phyloP scores from a whole-genome alignment of 345 rosid genomes.

The Ceriops tagal region DNA sequence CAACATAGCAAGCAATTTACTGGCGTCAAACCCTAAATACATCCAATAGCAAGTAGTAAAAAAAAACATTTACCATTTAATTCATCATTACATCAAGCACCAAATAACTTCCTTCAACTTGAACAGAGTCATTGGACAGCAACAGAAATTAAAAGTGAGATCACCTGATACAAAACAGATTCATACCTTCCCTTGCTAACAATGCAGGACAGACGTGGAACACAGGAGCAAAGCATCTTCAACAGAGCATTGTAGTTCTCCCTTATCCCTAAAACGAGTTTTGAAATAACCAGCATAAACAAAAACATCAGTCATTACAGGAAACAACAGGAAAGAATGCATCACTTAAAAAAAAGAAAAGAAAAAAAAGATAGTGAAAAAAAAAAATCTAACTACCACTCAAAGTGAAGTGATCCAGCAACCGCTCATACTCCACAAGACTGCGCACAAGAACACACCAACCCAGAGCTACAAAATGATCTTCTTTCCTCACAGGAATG shows the following conservation, averaged over 20 bases:
- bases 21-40: no score
- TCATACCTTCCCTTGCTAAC: conserved; percentile 66
- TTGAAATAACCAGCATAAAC: conserved; percentile 7
- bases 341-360: not conserved
- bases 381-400: conserved; percentile 42
- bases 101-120: not conserved
- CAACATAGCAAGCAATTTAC: no score
- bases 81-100: not conserved
- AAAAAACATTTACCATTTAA: not conserved
- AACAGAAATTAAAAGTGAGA: conserved; percentile 2
- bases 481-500: conserved; percentile 55
- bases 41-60: no score
- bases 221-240: conserved; percentile 53
- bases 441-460: conserved; percentile 76
- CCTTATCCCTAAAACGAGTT: conserved; percentile 46
- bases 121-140: not conserved
- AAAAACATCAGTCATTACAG: conserved; percentile 7
- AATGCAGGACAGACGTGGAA: conserved; percentile 41
- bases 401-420: conserved; percentile 37
- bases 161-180: not conserved
- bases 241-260: conserved; percentile 52
- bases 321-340: not conserved
- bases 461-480: conserved; percentile 63
- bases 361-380: not conserved
- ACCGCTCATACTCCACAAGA: conserved; percentile 52